Evolutionary conservation across 805 yeast species (phyloP).

Genomic region (Metschnikowia noctiluminum): DNA sequence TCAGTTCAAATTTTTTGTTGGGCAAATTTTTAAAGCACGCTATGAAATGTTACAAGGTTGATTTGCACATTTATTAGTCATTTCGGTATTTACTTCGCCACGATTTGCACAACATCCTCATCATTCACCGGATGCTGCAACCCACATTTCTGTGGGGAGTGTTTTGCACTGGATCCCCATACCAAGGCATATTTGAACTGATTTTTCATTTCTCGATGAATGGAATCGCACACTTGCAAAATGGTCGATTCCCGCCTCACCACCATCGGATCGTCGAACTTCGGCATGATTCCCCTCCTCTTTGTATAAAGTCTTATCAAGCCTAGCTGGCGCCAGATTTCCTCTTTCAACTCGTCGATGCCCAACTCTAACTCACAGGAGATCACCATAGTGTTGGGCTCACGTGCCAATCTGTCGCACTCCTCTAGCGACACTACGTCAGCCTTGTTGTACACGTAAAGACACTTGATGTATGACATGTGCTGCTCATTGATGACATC

Average conservation of each 20-base stretch:
- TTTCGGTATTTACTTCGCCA: constrained; percentile 56
- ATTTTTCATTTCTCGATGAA: constrained; percentile 88
- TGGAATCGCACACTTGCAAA: constrained; percentile 84
- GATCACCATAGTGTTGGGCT: constrained; percentile 90
- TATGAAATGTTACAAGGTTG: too few species aligned
- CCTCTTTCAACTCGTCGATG: constrained; percentile 81
- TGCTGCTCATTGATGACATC: constrained; percentile 87
- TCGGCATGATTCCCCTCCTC: constrained; percentile 77
- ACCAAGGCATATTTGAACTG: constrained; percentile 92
- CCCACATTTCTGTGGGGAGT: constrained; percentile 96
- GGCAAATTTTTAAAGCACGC: too few species aligned
- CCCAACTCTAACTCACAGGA: constrained; percentile 89
- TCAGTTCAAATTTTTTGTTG: too few species aligned
- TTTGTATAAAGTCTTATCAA: constrained; percentile 83
- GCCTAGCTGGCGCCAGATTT: constrained; percentile 86
- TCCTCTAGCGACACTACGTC: constrained; percentile 96
- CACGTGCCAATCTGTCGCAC: constrained; percentile 86
- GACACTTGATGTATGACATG: constrained; percentile 83
- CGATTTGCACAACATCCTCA: constrained; percentile 91
- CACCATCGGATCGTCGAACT: constrained; percentile 86
- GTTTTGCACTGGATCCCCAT: constrained; percentile 95
- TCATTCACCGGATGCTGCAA: constrained; percentile 77
- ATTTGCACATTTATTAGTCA: too few species aligned
- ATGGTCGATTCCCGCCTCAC: constrained; percentile 77
- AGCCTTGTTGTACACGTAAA: constrained; percentile 91